Evolutionary conservation across 1,284 basidiomycete species (phyloP).

Genomic region (Laetiporus sulphureus): DNA sequence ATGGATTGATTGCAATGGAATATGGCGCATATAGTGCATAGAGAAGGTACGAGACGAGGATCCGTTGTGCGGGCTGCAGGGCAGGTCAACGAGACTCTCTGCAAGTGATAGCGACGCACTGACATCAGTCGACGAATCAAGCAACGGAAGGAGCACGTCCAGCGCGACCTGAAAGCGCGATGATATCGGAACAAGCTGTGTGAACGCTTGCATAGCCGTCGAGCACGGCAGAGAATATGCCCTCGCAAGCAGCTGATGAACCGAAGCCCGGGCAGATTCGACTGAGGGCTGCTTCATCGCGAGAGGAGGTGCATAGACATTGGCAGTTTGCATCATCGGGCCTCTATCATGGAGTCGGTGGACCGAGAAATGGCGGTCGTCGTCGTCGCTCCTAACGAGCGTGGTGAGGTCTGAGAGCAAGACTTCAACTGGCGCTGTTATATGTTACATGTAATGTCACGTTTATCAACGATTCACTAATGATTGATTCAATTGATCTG

Average conservation of each 20-base stretch:
- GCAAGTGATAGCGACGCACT: constrained; percentile 9
- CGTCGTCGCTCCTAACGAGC: constrained; percentile 2
- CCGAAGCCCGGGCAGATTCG: constrained; percentile 39
- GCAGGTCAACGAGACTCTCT: constrained; percentile 1
- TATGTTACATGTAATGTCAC: too few relatives aligned
- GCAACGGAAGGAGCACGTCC: constrained; percentile 65
- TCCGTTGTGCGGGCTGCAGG: constrained; percentile 56
- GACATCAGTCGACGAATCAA: constrained; percentile 39
- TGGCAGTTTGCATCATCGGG: constrained; percentile 19
- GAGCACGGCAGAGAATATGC: constrained; percentile 66
- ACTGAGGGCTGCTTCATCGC: constrained; percentile 22
- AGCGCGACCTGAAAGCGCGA: constrained; percentile 72
- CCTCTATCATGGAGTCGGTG: background rate
- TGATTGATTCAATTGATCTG: too few relatives aligned
- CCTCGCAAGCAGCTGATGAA: constrained; percentile 55
- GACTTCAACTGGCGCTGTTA: too few relatives aligned
- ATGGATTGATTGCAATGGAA: constrained; percentile 70
- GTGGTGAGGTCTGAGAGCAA: too few relatives aligned
- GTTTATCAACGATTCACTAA: too few relatives aligned
- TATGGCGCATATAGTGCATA: constrained; percentile 71
- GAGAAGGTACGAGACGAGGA: constrained; percentile 68
- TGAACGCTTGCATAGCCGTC: constrained; percentile 64
- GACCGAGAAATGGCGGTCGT: background rate
- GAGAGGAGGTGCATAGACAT: constrained; percentile 20
- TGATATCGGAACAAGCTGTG: constrained; percentile 62